Base-by-base conservation (phyloP, 306 rosid species). In the Morella rubra region DNA sequence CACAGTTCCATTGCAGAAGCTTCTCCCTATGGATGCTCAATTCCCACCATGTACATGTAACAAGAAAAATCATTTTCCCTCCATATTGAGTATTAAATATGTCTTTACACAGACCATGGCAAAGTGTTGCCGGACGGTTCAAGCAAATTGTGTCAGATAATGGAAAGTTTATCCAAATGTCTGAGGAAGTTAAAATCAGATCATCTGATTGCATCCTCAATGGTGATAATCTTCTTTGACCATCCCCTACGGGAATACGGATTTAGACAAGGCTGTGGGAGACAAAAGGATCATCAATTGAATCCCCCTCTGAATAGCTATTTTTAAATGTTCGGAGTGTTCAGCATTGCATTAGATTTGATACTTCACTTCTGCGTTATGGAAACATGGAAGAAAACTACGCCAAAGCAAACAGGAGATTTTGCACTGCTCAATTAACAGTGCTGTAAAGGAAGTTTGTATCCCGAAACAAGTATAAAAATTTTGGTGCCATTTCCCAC, bases 401-500 rank as follows among this genome's bases (percentile, higher is more conserved):
- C 20, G 44, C 64, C 40, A 27, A 58, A 56, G 55, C 45, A 37
- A 49, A 14, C 8, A 58, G 45, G 18, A 64, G 32, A 64, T 42
- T 58, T 71, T 59, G 60, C 41, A 49, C 70, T 15, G 22, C 45
- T 75, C 32, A 7, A 76, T 56, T 71, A 15, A 46, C 47, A 60
- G 77, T 5, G 47, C 71, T 22, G 10, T 49, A 27, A 50, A 19
- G 49, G 74, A 67, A 68, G 44, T 37, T 54, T 58, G 54, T 53
- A 14, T 52, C 53, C 27, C 45, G 74, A 77, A 45, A 53, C 32
- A 37, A 80, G 73, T 61, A 19, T 8, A 61, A 73, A 73, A 44
- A 49, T 37, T 80, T 24, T 61, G 64, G 75, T 59, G 78, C 71
- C 52, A 77, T 66, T 77, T 52, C 54, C 62, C 75, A 64, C 71